phyloP scores from a whole-genome alignment of 225 moss, liverwort and hornwort species.

The Anthoceros angustus region DNA sequence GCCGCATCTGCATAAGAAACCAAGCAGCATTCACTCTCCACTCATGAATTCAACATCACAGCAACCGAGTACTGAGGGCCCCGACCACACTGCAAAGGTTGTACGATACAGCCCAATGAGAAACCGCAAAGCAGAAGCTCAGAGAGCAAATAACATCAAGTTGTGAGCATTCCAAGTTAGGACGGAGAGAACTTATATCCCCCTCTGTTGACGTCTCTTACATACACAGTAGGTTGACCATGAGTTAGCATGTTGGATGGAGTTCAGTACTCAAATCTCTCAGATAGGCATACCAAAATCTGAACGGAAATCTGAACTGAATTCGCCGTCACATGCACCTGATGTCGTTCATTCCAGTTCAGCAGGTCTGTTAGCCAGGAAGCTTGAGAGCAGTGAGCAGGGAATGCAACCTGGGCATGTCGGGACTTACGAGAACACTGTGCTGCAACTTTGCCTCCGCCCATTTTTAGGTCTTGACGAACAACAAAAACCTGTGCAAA shows the following conservation, averaged over 20 bases:
- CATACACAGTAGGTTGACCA: too few species aligned
- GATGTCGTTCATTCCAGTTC: not conserved
- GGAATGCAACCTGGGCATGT: constrained; percentile 13
- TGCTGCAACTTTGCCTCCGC: constrained; percentile 90
- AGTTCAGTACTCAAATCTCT: not conserved
- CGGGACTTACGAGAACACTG: constrained; percentile 89
- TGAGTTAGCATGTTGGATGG: not conserved
- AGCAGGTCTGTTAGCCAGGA: not conserved
- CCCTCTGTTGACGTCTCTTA: too few species aligned
- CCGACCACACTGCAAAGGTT: constrained; percentile 3
- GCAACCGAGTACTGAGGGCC: not conserved
- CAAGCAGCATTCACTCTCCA: constrained; percentile 6
- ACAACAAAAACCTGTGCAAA: constrained; percentile 72
- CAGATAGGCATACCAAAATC: not conserved
- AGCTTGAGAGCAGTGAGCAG: constrained; percentile 6
- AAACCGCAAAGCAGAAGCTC: not conserved
- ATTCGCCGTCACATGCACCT: not conserved
- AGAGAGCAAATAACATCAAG: not conserved
- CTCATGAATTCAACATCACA: not conserved
- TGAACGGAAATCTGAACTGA: constrained; percentile 4
- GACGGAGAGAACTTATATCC: not conserved
- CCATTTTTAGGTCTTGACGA: constrained; percentile 86
- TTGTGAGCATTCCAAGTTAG: not conserved
- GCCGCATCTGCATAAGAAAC: constrained; percentile 66
- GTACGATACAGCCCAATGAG: not conserved